Evolutionary conservation across 2,329 filamentous ascomycete genomes (phyloP), one percentile per base, ranked within the genome.

Genomic region (Cladophialophora bantiana): DNA sequence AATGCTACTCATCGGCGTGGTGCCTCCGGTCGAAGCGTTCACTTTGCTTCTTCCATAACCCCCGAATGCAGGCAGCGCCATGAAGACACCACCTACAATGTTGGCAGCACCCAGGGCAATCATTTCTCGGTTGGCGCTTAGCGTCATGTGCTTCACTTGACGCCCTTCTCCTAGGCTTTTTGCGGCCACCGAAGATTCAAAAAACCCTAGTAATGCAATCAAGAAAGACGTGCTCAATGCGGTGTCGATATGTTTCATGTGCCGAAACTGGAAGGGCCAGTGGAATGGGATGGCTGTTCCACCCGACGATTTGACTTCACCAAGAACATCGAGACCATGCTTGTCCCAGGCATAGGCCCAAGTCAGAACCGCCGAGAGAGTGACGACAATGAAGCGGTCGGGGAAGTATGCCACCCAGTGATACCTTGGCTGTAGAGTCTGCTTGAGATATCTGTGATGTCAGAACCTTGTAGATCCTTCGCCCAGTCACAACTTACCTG

Each of bases 21-120:
- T 92, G 35, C 93, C 94, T 40, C 95, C 95, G 1, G 95, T 98
- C 58, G 91, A 91, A 71, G 90, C 90, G 80, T 97, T 98, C 72
- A 99, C 91, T 78, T 98, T 98, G 79, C 93, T 97, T 76, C 95
- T 86, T 9, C 94, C 95, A 76, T 99, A 99, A 7, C 95, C 95
- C 18, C 95, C 95, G 83, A 99, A 99, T 0, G 93, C 92, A 6
- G 95, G 95, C 26, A 99, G 83, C 20, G 92, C 89, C 89, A 94
- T 93, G 80, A 98, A 98, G 75, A 93, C 91, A 1, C 93, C 91
- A 7, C 94, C 94, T 3, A 96, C 81, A n/a, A 98, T 82, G 78
- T 99, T 99, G 12, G 94, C 93, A 6, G 92, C 86, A 0, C 95
- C 95, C 0, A 99, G 83, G 0, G 95, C 94, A 59, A 98, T 92